Evolutionary conservation across 2,329 filamentous ascomycete species (phyloP).

Genomic region (Venturia effusa): DNA sequence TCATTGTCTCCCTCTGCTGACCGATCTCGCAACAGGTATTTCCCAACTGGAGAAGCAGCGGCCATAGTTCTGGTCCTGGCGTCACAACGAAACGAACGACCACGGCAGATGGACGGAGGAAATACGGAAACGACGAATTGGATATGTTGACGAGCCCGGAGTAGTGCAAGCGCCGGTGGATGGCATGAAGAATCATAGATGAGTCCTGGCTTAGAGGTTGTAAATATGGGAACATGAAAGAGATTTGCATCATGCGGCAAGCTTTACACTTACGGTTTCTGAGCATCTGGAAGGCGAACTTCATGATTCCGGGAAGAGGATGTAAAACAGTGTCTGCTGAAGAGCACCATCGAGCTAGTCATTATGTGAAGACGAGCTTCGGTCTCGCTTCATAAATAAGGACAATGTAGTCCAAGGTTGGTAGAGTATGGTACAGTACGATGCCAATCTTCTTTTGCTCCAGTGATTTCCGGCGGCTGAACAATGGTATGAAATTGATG

Average conservation of each 20-base stretch:
- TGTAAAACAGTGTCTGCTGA: not conserved
- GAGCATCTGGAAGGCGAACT: not conserved
- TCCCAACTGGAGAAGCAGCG: slow-evolving; percentile 46
- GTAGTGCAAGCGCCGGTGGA: slow-evolving; percentile 22
- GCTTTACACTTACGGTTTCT: not conserved
- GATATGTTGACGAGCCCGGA: slow-evolving; percentile 60
- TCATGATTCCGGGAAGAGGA: not conserved
- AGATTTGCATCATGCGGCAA: not conserved
- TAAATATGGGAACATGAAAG: not conserved
- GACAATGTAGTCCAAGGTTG: not conserved
- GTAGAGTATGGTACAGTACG: not conserved
- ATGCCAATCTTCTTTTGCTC: not conserved
- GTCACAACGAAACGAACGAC: slow-evolving; percentile 67
- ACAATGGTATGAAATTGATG: not conserved
- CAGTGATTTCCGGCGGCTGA: not conserved
- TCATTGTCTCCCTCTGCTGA: not conserved
- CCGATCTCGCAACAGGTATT: slow-evolving; percentile 37
- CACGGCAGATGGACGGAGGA: slow-evolving; percentile 41
- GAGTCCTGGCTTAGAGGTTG: not conserved
- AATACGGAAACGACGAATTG: slow-evolving; percentile 35
- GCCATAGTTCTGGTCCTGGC: slow-evolving; percentile 64
- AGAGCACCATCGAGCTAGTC: not conserved
- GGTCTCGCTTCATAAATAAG: not conserved
- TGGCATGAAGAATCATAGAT: not conserved
- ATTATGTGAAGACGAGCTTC: not conserved